Base-by-base conservation (phyloP, 441 rosid genomes). In the Brassica hybrid region DNA sequence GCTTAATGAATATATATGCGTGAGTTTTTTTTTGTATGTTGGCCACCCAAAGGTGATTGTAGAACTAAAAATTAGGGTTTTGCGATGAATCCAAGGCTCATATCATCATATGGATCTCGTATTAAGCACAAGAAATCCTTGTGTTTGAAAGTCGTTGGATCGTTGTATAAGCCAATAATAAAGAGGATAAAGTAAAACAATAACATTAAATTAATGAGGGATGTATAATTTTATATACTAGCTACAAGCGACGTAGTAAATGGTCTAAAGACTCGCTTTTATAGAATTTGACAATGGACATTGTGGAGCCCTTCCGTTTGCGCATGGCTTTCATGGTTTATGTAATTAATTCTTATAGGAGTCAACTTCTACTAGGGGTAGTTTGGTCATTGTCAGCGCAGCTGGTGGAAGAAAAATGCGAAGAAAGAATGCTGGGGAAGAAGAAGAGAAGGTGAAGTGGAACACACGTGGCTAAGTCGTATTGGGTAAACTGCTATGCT, bases 351-450 rank as follows among this genome's bases (percentile, higher is more conserved):
- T n/a, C n/a, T n/a, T n/a, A 16, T 3, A 65, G 72, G 34, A 75
- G 73, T 54, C 25, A 17, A 32, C 48, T 23, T 21, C 17, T 19
- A n/a, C 5, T 18, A 30, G 13, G 57, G 63, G 32, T 16, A 18
- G 3, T 11, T 41, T 19, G 54, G 83, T 79, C 71, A 81, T 59
- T 68, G 64, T 70, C 62, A 3, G 1, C 2, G 41, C 59, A 32
- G 21, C 36, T 48, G 64, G 64, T 13, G 52, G 71, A 13, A 69
- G 63, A 48, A 56, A 60, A 76, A 70, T 71, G 88, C 81, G 81
- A 82, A 80, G 86, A n/a, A n/a, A n/a, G n/a, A 79, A 43, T 80
- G 72, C 56, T 17, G 52, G 23, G 16, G 74, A 80, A 79, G 85
- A 74, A 52, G 58, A 41, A 56, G 60, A 43, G 18, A 48, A 56